Base-by-base conservation (phyloP, 176 grass and related monocot genomes). In the Oryza rufipogon region DNA sequence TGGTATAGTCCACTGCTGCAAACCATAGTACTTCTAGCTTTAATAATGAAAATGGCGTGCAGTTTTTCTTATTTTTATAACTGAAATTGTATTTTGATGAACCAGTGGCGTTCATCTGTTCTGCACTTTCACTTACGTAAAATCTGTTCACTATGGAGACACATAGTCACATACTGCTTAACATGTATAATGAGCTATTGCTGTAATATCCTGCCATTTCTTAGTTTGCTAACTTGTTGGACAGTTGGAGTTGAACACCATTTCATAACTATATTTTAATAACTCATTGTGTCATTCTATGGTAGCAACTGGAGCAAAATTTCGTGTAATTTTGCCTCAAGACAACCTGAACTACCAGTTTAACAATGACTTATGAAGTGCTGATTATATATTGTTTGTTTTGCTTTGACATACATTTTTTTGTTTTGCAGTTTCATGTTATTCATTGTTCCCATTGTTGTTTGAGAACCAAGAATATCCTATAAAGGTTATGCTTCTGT, bases 391-490 rank as follows among this genome's bases (percentile, higher is more conserved):
- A 60, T 36, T 84, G 19, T 84, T 76, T 65, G 19, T 66, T 80
- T 86, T 26, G 39, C 20, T 42, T 4, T 77, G 68, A 71, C 52
- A 64, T 78, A 73, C 54, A 79, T 88, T 10, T 44, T 33, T 38
- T 16, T 79, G 6, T 86, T 82, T 82, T 93, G 85, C 91, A 98
- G 93, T 93, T 79, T 93, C 92, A 23, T 98, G 91, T 74, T 98
- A 95, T 77, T 98, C 93, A 28, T 61, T 95, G 45, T 95, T 98
- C 84, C 96, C 93, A 0, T 78, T 98, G 58, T 52, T 98, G 46
- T 98, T 93, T 87, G 93, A 95, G 74, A 64, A 87, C 9, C 96
- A 92, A 88, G 96, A 98, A 38, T 95, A 95, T 72, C 85, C 74
- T 7, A 88, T 93, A 84, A 98, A 93, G 78, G 73, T 94, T n/a